Evolutionary conservation across 108 stramenopile genomes (phyloP), one percentile per base, ranked within the genome.

Genomic region (Mayamaea pseudoterrestris): DNA sequence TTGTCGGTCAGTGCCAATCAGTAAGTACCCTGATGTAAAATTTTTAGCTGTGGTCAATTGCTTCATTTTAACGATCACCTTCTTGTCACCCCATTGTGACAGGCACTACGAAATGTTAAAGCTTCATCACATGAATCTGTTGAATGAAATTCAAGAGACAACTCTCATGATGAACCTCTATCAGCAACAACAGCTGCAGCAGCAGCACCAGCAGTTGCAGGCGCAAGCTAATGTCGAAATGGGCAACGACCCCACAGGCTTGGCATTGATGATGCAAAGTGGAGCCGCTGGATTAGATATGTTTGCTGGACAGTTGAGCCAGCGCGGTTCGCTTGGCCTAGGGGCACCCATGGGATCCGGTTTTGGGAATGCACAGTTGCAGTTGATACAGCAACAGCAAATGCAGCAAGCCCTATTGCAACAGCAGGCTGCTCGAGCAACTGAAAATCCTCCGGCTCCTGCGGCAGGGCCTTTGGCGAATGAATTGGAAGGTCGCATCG

Each of bases 131-230:
- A 91, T 91, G 89, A 91, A 91, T 60, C 61, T 91, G 7, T 56
- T 91, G 25, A 91, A 91, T 54, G 89, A 91, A 45, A 91, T 91
- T 45, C 89, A 91, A 56, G 89, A 91, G 49, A 91, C 89, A 1
- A 91, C 89, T 2, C 52, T 91, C 18, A 91, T 91, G 89, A 91
- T 91, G 89, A 91, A 91, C 37, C 53, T 91, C 17, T 78, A 74
- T 39, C 73, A 80, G 41, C 73, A 74, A 43, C 78, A 74, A 42
- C 68, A 74, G 31, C 49, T 69, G 2, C 78, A 74, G 35, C 78
- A 80, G 47, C 78, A 74, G 39, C 78, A 80, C 46, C 73, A 74
- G 35, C 66, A 74, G 31, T 54, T 74, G 23, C 73, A 74, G 32
- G 66, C 71, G 36, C 42, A 57, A 30, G 61, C 35, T 25, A 35